Percentiles rank a stretch among this genome's conserved stretches.
Evolutionary conservation across 805 yeast species (phyloP).

Genomic region (Ogataea chonburiensis): DNA sequence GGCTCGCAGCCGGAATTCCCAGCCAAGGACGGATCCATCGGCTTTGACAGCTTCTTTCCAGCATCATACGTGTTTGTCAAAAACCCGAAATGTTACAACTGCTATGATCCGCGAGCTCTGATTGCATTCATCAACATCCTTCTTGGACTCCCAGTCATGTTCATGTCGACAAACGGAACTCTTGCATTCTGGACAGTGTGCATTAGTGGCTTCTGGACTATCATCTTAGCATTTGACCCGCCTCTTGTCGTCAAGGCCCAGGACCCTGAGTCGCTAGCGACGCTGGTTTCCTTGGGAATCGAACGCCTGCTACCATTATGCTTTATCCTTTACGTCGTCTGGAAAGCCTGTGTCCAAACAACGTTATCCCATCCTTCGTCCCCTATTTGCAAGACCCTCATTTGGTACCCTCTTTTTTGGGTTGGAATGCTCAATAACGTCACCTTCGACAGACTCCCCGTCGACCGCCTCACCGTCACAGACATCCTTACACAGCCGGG

Average conservation of each 20-base stretch:
- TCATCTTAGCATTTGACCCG: constrained; percentile 73
- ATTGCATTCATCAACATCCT: constrained; percentile 58
- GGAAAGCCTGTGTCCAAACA: constrained; percentile 53
- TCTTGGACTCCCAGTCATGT: constrained; percentile 62
- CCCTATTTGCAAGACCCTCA: constrained; percentile 42
- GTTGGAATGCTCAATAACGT: constrained; percentile 80
- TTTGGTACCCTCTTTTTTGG: constrained; percentile 86
- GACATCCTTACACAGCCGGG: constrained; percentile 80
- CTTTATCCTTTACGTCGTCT: constrained; percentile 67
- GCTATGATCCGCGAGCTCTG: constrained; percentile 65
- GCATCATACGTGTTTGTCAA: constrained; percentile 61
- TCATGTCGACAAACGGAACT: constrained; percentile 39
- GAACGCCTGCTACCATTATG: constrained; percentile 73
- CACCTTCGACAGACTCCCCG: constrained; percentile 85
- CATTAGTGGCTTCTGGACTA: constrained; percentile 80
- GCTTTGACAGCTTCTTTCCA: constrained; percentile 73
- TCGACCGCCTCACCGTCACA: constrained; percentile 72
- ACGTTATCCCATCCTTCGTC: constrained; percentile 44
- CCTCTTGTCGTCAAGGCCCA: constrained; percentile 60
- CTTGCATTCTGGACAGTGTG: constrained; percentile 61
- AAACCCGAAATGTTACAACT: constrained; percentile 53
- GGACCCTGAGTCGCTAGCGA: constrained; percentile 53
- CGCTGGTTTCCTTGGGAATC: constrained; percentile 66
- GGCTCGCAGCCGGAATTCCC: constrained; percentile 54
- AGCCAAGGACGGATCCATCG: constrained; percentile 51